Evolutionary conservation across 768 basidiomycete genomes (phyloP), one percentile per base, ranked within the genome.

Genomic region (Pleurotus tuber-regium): DNA sequence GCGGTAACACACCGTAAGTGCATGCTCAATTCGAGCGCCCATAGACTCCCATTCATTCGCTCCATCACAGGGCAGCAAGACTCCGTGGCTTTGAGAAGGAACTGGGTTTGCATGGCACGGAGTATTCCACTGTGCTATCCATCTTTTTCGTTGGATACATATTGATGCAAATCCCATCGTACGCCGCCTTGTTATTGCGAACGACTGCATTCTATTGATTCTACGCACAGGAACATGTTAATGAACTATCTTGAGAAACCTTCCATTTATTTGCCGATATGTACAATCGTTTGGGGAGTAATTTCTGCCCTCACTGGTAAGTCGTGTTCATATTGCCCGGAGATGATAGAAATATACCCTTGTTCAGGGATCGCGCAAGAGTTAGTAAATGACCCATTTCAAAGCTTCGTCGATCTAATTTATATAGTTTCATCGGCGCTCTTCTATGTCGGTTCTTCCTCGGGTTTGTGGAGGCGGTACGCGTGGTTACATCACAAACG

Each of bases 191-290:
- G 19, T 19, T 35, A 10, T 12, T 14, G 8, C 39, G n/a, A 29
- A 28, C n/a, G 16, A n/a, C 8, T n/a, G 23, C 40, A 28, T 25
- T 2, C 12, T 21, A 23, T 42, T 23, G 73, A 74, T 9, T 77
- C 73, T 54, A 71, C 78, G 14, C 73, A 75, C 53, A 82, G 80
- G 12, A 81, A 82, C 51, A 79, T 82, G 73, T 71, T 82, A 50
- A 60, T 82, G 41, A 75, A 80, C 57, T 60, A 70, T 46, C 70
- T 76, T 18, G 80, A 75, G 38, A 53, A 66, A 56, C 80, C 79
- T 1, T 82, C 80, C 9, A 43, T 78, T 51, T 77, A 79, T 60
- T 66, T 80, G 7, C 74, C 78, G 4, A 54, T 57, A 46, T 78
- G 76, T 52, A 79, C 79, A 72, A 59, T 67, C n/a, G 55, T 79